Evolutionary conservation across 257 asterid species (phyloP).

Genomic region (Henckelia pumila): DNA sequence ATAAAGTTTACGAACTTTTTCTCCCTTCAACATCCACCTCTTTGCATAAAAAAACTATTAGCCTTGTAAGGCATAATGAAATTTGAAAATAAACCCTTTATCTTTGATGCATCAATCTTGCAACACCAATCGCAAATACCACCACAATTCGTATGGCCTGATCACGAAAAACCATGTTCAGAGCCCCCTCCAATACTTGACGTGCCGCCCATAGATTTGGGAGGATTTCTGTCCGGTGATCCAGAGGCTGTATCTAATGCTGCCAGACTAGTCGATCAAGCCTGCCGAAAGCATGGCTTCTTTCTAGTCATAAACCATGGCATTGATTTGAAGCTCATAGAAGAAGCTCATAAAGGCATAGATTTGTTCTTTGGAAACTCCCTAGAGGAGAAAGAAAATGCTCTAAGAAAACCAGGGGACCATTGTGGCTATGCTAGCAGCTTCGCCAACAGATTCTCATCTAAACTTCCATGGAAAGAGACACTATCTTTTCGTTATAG

Average conservation of each 20-base stretch:
- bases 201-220: constrained; percentile 54
- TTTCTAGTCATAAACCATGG: constrained; percentile 71
- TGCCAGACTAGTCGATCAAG: constrained; percentile 38
- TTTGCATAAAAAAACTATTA: background rate
- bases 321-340: constrained; percentile 43
- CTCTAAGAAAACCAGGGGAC: constrained; percentile 52
- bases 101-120: constrained; percentile 49
- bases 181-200: constrained; percentile 42
- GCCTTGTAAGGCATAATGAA: constrained; percentile 16
- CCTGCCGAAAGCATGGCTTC: constrained; percentile 67
- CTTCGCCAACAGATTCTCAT: constrained; percentile 63
- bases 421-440: constrained; percentile 79
- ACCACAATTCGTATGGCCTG: constrained; percentile 80
- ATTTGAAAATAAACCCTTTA: constrained; percentile 27
- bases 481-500: constrained; percentile 57
- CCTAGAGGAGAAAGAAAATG: constrained; percentile 47
- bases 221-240: constrained; percentile 49
- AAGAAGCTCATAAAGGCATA: constrained; percentile 40
- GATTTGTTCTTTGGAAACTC: constrained; percentile 46
- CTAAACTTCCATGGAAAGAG: constrained; percentile 88
- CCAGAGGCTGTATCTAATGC: constrained; percentile 29
- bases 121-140: constrained; percentile 52
- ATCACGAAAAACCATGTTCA: constrained; percentile 53
- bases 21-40: background rate
- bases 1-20: background rate